Base-by-base conservation (phyloP, 345 rosid species). In the Barbarea vulgaris region DNA sequence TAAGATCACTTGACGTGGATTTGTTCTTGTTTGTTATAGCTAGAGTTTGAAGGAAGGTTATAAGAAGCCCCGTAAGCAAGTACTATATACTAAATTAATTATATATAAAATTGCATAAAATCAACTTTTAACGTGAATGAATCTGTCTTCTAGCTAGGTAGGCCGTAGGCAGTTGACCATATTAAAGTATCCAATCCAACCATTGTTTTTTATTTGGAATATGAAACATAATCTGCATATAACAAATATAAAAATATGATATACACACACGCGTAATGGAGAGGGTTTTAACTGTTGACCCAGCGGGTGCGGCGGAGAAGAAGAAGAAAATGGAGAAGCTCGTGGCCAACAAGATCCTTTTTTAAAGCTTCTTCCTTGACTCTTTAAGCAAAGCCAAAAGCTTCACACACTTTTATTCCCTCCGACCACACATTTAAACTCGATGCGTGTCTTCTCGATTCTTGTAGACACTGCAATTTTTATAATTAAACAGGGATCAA, bases 291-390 rank as follows among this genome's bases (percentile, higher is more conserved):
- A 77, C 56, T 70, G 72, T 77, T 77, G 77, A 77, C 81, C 81
- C 81, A 66, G 5, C 31, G 56, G 63, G 46, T 54, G 71, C 80
- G 80, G 80, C 74, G 79, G 57, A 61, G 41, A 57, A 61, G 41
- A 57, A 58, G 69, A 50, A 18, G 73, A 15, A 21, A 59, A 66
- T 24, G 73, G 2, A 22, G 53, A 69, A 21, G 57, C 70, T 54
- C 70, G 76, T 77, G 80, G 76, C 80, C 44, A 37, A 70, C 80
- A 70, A 64, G 80, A 70, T 77, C 80, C 80, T 70, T 70, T 18
- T 44, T 51, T 18, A n/a, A 44, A 19, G 57, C 47, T 31, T 28
- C 7, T 59, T 47, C 56, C n/a, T 46, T 17, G 13, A 50, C 63
- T 59, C 73, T 53, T 37, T n/a, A 69, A 52, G 48, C 63, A 76